phyloP scores from a whole-genome alignment of 2,329 filamentous ascomycete species.

The Emergomyces pasteurianus region DNA sequence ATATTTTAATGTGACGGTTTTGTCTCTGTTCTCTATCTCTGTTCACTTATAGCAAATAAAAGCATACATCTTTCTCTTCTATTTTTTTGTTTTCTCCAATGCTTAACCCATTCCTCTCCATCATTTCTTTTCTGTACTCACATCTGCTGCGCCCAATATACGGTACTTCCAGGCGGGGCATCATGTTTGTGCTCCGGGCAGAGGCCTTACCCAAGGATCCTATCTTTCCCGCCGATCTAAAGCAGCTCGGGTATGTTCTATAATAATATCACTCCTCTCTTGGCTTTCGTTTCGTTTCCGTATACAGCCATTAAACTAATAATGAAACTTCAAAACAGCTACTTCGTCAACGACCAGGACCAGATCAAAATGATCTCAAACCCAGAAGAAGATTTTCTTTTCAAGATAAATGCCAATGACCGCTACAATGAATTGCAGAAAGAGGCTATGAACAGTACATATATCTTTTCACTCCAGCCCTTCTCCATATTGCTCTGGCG shows the following conservation, averaged over 20 bases:
- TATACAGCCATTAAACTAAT: neutral
- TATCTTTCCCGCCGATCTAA: slow-evolving; percentile 52
- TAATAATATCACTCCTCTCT: neutral
- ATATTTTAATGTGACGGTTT: neutral
- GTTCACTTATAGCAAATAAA: neutral
- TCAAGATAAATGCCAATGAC: slow-evolving; percentile 58
- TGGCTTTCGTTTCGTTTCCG: neutral
- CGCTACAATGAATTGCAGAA: slow-evolving; percentile 66
- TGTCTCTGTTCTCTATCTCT: neutral
- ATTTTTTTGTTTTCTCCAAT: neutral
- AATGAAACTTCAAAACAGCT: slow-evolving; percentile 39
- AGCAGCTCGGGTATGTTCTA: slow-evolving; percentile 53
- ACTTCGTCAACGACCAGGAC: slow-evolving; percentile 65
- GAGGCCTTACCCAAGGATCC: slow-evolving; percentile 59
- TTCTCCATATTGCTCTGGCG: neutral
- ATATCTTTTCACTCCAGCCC: neutral
- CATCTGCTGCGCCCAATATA: neutral
- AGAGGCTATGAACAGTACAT: slow-evolving; percentile 58
- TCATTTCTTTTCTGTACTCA: neutral
- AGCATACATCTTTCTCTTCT: neutral
- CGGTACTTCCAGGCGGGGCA: slow-evolving; percentile 10
- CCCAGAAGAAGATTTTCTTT: slow-evolving; percentile 61
- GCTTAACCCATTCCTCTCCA: neutral
- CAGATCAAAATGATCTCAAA: slow-evolving; percentile 60
- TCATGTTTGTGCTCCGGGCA: slow-evolving; percentile 66